These are phyloP conservation scores for Monilinia polystroma DNA, from an alignment of 2,329 filamentous ascomycete species.

Conservation along the genomic window DNA sequence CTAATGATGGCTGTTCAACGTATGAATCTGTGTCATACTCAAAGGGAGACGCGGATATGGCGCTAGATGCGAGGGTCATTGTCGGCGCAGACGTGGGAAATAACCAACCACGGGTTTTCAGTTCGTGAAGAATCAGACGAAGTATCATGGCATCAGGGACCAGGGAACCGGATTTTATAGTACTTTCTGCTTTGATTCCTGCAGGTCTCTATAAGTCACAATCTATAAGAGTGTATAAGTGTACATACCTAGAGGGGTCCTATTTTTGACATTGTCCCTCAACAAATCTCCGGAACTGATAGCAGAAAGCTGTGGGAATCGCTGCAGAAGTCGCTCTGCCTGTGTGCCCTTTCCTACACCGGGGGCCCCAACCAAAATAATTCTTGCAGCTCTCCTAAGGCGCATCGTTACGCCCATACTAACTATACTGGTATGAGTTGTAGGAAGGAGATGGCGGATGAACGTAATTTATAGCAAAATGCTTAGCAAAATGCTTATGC, in stretches of 20 bases:
- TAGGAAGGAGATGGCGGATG: not conserved
- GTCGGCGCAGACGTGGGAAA: constrained; percentile 46
- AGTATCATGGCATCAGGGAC: constrained; percentile 91
- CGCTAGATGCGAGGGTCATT: constrained; percentile 34
- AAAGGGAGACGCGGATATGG: constrained; percentile 41
- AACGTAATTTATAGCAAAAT: not conserved
- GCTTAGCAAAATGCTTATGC: not conserved
- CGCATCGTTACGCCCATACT: constrained; percentile 49
- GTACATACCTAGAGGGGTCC: constrained; percentile 74
- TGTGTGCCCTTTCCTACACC: constrained; percentile 92
- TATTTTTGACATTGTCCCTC: constrained; percentile 85
- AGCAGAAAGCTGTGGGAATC: constrained; percentile 84
- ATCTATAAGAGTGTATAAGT: not conserved
- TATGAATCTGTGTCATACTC: constrained; percentile 37
- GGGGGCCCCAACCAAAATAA: constrained; percentile 94
- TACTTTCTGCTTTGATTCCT: constrained; percentile 88
- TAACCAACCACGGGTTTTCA: constrained; percentile 83
- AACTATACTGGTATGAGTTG: not conserved
- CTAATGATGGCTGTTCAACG: constrained; percentile 38
- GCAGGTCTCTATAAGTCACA: constrained; percentile 22
- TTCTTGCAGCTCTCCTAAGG: constrained; percentile 78
- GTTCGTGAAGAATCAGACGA: constrained; percentile 86
- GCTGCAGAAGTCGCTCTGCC: constrained; percentile 79
- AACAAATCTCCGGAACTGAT: constrained; percentile 94
- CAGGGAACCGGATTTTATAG: constrained; percentile 85